Evolutionary conservation across 768 basidiomycete species (phyloP), one percentile per base, ranked within the genome.

Genomic region (Macrolepiota dolichaula): DNA sequence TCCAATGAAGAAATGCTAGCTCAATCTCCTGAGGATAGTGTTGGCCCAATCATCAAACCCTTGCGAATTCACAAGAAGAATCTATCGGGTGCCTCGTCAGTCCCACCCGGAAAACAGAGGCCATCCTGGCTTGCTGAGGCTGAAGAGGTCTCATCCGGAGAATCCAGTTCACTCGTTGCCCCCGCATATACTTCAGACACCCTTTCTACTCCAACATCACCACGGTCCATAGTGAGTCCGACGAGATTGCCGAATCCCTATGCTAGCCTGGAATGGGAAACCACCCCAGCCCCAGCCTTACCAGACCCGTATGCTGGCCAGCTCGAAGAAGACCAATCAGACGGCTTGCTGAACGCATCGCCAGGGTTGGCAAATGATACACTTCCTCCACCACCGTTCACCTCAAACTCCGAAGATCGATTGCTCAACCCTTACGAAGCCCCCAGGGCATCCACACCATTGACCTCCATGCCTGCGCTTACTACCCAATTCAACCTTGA

Each of bases 41-140:
- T 12, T 35, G 50, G 3, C 13, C 44, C 22, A 11, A 36, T 25
- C 40, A 61, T 64, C 37, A 56, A 62, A 5, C 68, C 69, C 19
- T 56, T 69, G 32, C 69, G 69, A 24, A 67, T 72, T 50, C 69
- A 72, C 51, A 71, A 72, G 63, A 72, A 69, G 54, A 57, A 53
- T n/a, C 66, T 61, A 27, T 17, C 60, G 13, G 55, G 54, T 3
- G 46, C 51, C n/a, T 49, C 55, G n/a, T 19, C 36, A 32, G 38
- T n/a, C 35, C 58, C 52, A n/a, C 15, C 35, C 22, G 55, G 49
- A 24, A 64, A 64, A 15, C 59, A 59, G 11, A 54, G 50, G 51
- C 60, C 62, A 17, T 58, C 51, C 5, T 63, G 63, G 65, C 51
- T 62, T 12, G 11, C 56, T 22, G 50, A 55, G 19, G 63, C 60